Conservation (phyloP, 2,329 filamentous ascomycete species). For the Ramularia collo-cygni region DNA sequence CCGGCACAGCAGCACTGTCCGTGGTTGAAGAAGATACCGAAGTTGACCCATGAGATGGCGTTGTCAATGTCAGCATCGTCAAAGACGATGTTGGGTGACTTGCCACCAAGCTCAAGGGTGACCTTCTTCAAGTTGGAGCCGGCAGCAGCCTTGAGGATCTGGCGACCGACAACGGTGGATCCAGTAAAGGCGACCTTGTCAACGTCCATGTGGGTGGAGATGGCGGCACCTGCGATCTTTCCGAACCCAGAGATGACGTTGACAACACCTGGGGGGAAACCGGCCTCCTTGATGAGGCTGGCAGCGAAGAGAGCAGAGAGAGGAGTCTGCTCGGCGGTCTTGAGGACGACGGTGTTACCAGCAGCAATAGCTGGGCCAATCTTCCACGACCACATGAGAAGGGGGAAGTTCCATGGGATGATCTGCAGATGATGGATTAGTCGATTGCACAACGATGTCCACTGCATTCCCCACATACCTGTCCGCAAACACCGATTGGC, state of each 20-base stretch:
- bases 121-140: conserved; percentile 76
- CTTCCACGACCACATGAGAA: conserved; percentile 56
- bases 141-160: conserved; percentile 75
- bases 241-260: conserved; percentile 72
- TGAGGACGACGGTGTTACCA: conserved; percentile 66
- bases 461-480: conserved; percentile 31
- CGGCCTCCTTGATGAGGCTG: conserved; percentile 63
- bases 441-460: no score
- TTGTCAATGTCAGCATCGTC: conserved; percentile 70
- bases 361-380: conserved; percentile 65
- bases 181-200: conserved; percentile 82
- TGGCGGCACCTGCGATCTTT: conserved; percentile 68
- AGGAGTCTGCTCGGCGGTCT: conserved; percentile 71
- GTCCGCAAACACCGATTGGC: conserved; percentile 62
- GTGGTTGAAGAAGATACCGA: conserved; percentile 53
- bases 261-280: conserved; percentile 66
- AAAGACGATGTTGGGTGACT: conserved; percentile 76
- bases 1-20: conserved; percentile 65
- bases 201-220: conserved; percentile 69
- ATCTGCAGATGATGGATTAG: no score
- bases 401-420: conserved; percentile 50
- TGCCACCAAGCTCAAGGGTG: conserved; percentile 71
- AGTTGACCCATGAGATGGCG: conserved; percentile 71
- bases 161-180: conserved; percentile 64
- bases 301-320: conserved; percentile 61